A percentile compares a stretch with the other conserved stretches of the same genome.
These are phyloP conservation scores for Sporothrix pallida DNA, from an alignment of 2,329 filamentous ascomycete species.

Conservation along the genomic window DNA sequence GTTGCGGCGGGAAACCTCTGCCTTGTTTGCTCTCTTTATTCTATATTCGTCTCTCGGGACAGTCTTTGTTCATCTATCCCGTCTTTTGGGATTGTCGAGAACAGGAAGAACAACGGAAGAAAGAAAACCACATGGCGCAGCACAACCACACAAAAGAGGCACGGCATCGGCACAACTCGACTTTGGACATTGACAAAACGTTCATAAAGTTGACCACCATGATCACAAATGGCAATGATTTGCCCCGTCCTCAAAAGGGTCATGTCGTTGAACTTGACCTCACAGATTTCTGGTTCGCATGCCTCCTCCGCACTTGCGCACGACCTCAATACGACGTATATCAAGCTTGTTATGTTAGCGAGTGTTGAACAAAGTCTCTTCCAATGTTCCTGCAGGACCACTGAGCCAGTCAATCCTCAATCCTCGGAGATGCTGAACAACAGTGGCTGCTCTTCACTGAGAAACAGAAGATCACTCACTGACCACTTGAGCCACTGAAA, in stretches of 20 bases:
- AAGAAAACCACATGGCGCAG: not conserved
- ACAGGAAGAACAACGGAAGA: not conserved
- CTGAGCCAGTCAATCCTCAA: not conserved
- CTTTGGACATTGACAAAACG: not conserved
- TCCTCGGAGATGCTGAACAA: conserved; percentile 1
- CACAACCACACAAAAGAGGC: not conserved
- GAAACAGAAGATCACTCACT: not conserved
- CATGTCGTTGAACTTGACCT: not conserved
- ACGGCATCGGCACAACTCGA: conserved; percentile 3
- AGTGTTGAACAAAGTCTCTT: not conserved
- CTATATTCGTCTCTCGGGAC: conserved; percentile 16
- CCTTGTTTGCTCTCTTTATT: not conserved
- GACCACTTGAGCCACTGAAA: not conserved
- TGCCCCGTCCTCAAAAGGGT: not conserved
- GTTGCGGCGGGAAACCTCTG: not conserved
- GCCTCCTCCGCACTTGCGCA: conserved; percentile 18
- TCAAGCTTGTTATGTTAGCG: conserved; percentile 11
- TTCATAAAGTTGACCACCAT: not conserved
- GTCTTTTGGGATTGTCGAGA: not conserved
- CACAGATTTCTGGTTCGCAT: conserved; percentile 5
- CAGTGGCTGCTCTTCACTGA: not conserved
- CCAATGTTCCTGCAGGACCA: not conserved
- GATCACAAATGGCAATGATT: conserved; percentile 8
- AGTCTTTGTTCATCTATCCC: conserved; percentile 9
- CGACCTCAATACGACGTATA: conserved; percentile 14